phyloP scores from a whole-genome alignment of 208 protist species.

The Zelonia costaricensis region DNA sequence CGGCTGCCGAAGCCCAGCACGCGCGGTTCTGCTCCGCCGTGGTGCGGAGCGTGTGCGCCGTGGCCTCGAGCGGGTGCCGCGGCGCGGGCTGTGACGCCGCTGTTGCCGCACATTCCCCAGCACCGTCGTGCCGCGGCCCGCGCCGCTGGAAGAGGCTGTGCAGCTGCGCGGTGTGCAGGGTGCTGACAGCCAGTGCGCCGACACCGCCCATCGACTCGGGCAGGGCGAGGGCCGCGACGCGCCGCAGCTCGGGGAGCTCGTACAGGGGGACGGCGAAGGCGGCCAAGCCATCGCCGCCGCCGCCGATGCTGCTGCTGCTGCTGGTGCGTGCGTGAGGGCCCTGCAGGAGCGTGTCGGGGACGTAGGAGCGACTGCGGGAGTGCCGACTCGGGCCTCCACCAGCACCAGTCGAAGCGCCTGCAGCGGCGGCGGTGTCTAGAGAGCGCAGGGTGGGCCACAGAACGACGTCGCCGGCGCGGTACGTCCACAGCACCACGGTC shows the following conservation, averaged over 20 bases:
- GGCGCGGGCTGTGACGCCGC: conserved; percentile 4
- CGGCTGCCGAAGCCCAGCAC: conserved; percentile 11
- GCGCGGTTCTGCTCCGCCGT: conserved; percentile 22
- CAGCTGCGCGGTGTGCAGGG: conserved; percentile 22
- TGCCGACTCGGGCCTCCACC: conserved; percentile 5
- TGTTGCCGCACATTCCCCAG: conserved; percentile 16
- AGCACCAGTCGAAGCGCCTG: not conserved
- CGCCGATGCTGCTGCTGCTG: not conserved
- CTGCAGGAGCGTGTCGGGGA: conserved; percentile 9
- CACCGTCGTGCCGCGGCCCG: conserved; percentile 13
- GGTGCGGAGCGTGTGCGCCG: conserved; percentile 16
- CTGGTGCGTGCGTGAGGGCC: too few relatives aligned
- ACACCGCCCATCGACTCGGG: conserved; percentile 14
- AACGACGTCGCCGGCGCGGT: conserved; percentile 31
- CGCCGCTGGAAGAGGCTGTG: conserved; percentile 23
- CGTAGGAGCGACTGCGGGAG: conserved; percentile 2
- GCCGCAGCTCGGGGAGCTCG: conserved; percentile 39
- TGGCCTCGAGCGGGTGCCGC: conserved; percentile 16
- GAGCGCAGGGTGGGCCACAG: conserved; percentile 21
- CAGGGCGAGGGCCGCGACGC: conserved; percentile 24
- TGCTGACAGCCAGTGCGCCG: conserved; percentile 18
- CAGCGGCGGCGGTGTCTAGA: conserved; percentile 4
- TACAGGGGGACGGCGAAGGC: conserved; percentile 22
- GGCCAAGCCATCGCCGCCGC: not conserved
- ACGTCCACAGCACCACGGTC: conserved; percentile 51